These are phyloP conservation scores for Pichia sp. DNA, from an alignment of 1,139 yeast species.

Conservation along the genomic window DNA sequence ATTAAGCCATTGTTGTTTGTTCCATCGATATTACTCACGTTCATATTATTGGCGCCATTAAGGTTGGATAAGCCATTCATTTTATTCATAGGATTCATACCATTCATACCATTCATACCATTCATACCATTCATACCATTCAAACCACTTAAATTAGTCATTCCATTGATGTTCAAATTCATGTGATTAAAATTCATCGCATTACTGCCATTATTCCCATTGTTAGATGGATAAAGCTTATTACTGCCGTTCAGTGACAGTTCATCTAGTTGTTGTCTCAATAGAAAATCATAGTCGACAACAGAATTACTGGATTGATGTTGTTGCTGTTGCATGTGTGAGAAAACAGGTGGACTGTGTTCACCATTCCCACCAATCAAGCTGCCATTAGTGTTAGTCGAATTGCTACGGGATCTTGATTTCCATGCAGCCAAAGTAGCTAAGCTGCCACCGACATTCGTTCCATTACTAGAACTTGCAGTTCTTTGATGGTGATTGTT, in stretches of 20 bases:
- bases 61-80: not conserved
- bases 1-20: conserved; percentile 2
- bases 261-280: conserved; percentile 28
- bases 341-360: conserved; percentile 11
- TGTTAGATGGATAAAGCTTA: not conserved
- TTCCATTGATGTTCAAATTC: conserved; percentile 1
- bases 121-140: conserved; percentile 1
- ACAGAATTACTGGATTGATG: conserved; percentile 3
- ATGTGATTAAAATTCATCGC: not conserved
- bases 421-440: conserved; percentile 10
- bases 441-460: conserved; percentile 17
- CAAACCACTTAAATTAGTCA: conserved; percentile 3
- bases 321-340: conserved; percentile 5
- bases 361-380: conserved; percentile 5
- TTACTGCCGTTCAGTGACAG: conserved; percentile 19
- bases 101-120: not conserved
- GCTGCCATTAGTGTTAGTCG: conserved; percentile 9
- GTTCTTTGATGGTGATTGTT: conserved; percentile 23
- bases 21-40: conserved; percentile 1
- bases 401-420: conserved; percentile 15
- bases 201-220: not conserved
- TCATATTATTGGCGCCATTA: not conserved
- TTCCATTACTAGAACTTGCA: conserved; percentile 23
- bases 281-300: conserved; percentile 25
- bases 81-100: conserved; percentile 4